phyloP scores from a whole-genome alignment of 1,284 basidiomycete species.

The Ustilago shanxiensis region DNA sequence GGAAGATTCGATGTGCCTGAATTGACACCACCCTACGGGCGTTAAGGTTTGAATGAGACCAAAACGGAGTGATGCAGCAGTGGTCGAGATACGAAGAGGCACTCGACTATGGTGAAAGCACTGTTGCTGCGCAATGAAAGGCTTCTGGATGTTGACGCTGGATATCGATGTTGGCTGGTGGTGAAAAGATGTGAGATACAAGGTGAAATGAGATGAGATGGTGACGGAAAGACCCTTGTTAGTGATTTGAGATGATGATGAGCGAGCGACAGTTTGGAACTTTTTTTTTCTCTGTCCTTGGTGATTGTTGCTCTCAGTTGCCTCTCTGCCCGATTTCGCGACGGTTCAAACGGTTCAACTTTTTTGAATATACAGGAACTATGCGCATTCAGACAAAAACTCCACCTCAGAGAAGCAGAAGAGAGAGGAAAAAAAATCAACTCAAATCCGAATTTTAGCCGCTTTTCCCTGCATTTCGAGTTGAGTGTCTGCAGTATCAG shows the following conservation, averaged over 20 bases:
- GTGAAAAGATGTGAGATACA: not conserved
- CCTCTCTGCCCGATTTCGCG: conserved; percentile 6
- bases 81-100: not conserved
- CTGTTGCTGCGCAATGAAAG: too few species aligned
- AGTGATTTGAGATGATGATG: not conserved
- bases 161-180: not conserved
- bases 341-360: not conserved
- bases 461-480: too few species aligned
- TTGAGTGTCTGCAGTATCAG: too few species aligned
- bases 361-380: too few species aligned
- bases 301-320: too few species aligned
- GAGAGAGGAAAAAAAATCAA: not conserved
- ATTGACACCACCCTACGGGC: not conserved
- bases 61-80: not conserved
- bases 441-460: not conserved
- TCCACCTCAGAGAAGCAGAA: not conserved
- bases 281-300: conserved; percentile 1
- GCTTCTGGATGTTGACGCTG: not conserved
- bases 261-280: not conserved
- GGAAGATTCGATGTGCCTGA: not conserved
- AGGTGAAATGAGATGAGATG: not conserved
- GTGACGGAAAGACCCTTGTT: conserved; percentile 2
- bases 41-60: not conserved
- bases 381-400: not conserved
- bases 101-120: not conserved